Evolutionary conservation across 2,329 filamentous ascomycete species (phyloP), one percentile per base, ranked within the genome.

Genomic region (Trichoderma atrobrunneum): DNA sequence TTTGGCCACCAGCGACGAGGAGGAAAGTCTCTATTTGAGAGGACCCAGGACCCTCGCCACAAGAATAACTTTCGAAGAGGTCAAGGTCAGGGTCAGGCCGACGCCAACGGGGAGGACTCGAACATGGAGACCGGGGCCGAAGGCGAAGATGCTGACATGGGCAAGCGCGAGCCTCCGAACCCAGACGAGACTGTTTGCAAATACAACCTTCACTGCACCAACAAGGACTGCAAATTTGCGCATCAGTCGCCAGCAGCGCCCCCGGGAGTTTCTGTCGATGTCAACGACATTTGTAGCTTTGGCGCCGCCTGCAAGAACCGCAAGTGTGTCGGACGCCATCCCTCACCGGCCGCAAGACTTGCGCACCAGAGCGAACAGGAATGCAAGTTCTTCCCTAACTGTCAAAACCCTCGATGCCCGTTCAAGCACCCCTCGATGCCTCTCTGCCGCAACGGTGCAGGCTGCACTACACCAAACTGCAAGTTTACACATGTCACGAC

Each of bases 271-370:
- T 87, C 90, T 0, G 86, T 98, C 72, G 96, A 98, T 80, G 87
- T 95, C 76, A 89, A 87, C 72, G 94, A 97, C 78, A 86, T 88
- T 21, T 99, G 96, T 84, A 88, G 88, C 21, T 98, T 93, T 77
- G 95, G 94, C 24, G 94, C 90, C 2, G 94, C 94, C 10, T 99
- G 96, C 89, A 97, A 96, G 84, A 99, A 98, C 86, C 88, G 90
- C 78, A 98, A 98, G 84, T 99, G 96, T 79, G 93, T 92, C 10
- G 95, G 89, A 34, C 93, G 94, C 72, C 96, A 99, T 81, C 96
- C 96, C 3, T 98, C 95, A 7, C 96, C 96, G 1, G 94, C 95
- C 7, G 88, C 92, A 76, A 93, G 90, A 80, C 84, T 89, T 66
- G 90, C 91, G 30, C 93, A 95, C 80, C 92, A 97, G 82, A 88